A percentile compares a stretch with the other conserved stretches of the same genome.
phyloP scores from a whole-genome alignment of 768 basidiomycete species.

The Myochromella boudieri region DNA sequence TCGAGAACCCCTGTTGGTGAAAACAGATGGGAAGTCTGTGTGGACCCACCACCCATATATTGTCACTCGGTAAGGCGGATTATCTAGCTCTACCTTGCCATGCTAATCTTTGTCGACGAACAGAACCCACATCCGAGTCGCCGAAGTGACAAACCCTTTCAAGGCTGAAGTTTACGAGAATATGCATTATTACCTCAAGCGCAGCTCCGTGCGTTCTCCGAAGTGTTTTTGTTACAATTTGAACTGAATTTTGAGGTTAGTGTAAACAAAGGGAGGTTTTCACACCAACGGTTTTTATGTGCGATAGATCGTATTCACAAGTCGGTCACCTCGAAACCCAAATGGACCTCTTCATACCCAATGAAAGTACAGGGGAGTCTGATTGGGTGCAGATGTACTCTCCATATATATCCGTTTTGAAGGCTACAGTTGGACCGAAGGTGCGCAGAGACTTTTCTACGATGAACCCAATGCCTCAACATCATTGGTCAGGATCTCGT shows the following conservation, averaged over 20 bases:
- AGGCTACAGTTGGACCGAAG: conserved; percentile 26
- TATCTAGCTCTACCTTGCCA: not conserved
- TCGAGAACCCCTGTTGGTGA: conserved; percentile 3
- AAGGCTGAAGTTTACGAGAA: conserved; percentile 27
- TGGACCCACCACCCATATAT: conserved; percentile 33
- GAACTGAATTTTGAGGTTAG: conserved; percentile 9
- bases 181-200: conserved; percentile 16
- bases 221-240: not conserved
- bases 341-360: conserved; percentile 6
- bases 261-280: conserved; percentile 18
- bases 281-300: conserved; percentile 20
- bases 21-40: conserved; percentile 16
- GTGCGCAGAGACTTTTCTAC: conserved; percentile 12
- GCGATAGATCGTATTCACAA: conserved; percentile 21
- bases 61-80: conserved; percentile 28
- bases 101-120: not conserved
- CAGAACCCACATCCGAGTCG: conserved; percentile 34
- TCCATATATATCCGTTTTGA: conserved; percentile 18
- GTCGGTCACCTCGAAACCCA: conserved; percentile 25
- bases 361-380: conserved; percentile 4
- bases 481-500: conserved; percentile 9
- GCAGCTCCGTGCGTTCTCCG: conserved; percentile 17
- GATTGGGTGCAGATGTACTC: conserved; percentile 16
- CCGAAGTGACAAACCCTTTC: conserved; percentile 29
- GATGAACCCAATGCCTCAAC: not conserved